Evolutionary conservation across 805 yeast species (phyloP).

Genomic region (Zygoascus bituminiphila): DNA sequence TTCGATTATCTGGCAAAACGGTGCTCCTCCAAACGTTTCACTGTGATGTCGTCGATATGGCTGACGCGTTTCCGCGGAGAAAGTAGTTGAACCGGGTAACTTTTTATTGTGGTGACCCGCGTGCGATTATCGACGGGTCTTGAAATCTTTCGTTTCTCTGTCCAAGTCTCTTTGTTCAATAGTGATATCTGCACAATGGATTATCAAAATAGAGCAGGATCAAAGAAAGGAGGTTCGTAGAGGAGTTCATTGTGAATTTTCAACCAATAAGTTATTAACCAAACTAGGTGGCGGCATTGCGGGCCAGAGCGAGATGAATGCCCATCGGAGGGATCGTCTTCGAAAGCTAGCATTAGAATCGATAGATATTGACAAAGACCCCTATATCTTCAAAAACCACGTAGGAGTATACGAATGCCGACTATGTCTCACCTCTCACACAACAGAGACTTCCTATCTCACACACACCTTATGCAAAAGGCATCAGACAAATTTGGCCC

Average conservation of each 20-base stretch:
- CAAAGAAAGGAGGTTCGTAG: slow-evolving; percentile 58
- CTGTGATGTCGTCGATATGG: no score
- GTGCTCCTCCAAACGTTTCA: no score
- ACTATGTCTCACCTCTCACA: slow-evolving; percentile 76
- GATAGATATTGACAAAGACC: slow-evolving; percentile 46
- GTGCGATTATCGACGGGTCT: no score
- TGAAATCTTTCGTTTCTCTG: no score
- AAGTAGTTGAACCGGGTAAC: no score
- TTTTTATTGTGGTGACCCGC: no score
- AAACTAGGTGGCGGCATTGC: slow-evolving; percentile 71
- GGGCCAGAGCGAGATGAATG: slow-evolving; percentile 57
- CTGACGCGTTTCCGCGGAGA: no score
- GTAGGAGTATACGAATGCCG: slow-evolving; percentile 80
- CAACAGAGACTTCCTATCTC: slow-evolving; percentile 69
- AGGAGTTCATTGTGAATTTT: neutral
- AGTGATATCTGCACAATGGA: slow-evolving; percentile 74
- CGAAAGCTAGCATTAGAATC: slow-evolving; percentile 47
- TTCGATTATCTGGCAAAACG: no score
- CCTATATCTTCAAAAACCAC: slow-evolving; percentile 77
- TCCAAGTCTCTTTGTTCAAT: no score
- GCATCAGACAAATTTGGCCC: slow-evolving; percentile 66
- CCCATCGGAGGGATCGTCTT: slow-evolving; percentile 59
- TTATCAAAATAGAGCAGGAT: slow-evolving; percentile 80
- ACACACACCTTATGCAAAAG: slow-evolving; percentile 79
- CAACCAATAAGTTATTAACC: neutral